Evolutionary conservation across 2,329 filamentous ascomycete species (phyloP), one percentile per base, ranked within the genome.

Genomic region (Fusarium avenaceum): DNA sequence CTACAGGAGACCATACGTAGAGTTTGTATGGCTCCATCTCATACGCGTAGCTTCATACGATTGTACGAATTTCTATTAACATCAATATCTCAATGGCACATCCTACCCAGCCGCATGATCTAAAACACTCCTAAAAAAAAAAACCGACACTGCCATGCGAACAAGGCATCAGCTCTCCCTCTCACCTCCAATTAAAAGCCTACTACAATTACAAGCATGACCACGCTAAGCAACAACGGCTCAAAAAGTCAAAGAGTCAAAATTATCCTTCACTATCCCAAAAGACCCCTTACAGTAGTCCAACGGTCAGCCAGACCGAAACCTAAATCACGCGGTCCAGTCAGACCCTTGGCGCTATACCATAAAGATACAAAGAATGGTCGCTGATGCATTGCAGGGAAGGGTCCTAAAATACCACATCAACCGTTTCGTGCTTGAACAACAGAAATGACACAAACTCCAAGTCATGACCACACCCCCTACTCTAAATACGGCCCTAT

Each of bases 341-440:
- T 45, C 61, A n/a, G 32, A 24, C 45, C 45, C 22, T 24, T 47
- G 47, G 19, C 42, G 30, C 61, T 64, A 62, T 57, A 7, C 59
- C 52, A 15, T 49, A 22, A 35, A 45, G 46, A 32, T 33, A 26
- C 20, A 52, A 7, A 14, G 35, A 17, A 5, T 38, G 9, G 8
- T 33, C 20, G 42, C 13, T 32, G 47, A 46, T 39, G 40, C 56
- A 52, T 54, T 56, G 30, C 57, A 44, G 44, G 47, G 28, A 11
- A 44, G 44, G 47, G 28, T 30, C 28, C 10, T 30, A 10, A 11
- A 11, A 30, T 30, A 30, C 28, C 28, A 30, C 28, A 30, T 30
- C 28, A 30, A 10, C 2, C 10, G 28, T 30, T 30, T 30, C 28
- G 13, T 30, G 10, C 28, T n/a, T 24, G 19, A 38, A 19, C 48